Evolutionary conservation across 306 rosid species (phyloP).

Genomic region (Rubus parviflorus): DNA sequence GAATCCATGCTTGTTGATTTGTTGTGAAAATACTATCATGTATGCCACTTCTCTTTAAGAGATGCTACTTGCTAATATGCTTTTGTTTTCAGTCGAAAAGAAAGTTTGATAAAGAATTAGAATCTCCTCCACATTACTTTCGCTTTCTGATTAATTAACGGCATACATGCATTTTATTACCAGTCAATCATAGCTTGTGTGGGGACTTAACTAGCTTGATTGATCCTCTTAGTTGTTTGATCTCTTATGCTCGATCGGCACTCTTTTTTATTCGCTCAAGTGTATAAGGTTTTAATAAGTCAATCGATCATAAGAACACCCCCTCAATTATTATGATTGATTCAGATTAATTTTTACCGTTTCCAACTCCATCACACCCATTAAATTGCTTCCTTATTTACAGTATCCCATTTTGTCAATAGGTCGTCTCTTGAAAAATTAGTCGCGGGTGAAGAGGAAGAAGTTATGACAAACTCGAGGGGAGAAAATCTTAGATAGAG

Average conservation of each 20-base stretch:
- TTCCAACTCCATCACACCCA: too few relatives aligned
- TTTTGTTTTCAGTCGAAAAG: background rate
- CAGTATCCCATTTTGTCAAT: too few relatives aligned
- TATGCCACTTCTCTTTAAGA: background rate
- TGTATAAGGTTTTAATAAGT: too few relatives aligned
- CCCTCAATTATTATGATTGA: too few relatives aligned
- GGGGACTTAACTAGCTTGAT: background rate
- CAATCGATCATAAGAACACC: too few relatives aligned
- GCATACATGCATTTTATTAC: background rate
- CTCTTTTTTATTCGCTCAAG: too few relatives aligned
- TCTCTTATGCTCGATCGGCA: background rate
- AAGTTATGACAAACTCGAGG: too few relatives aligned
- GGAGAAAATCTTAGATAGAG: background rate
- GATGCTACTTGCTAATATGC: background rate
- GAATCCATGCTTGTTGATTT: conserved; percentile 11
- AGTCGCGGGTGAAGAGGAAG: background rate
- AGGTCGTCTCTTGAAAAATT: too few relatives aligned
- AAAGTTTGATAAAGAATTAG: background rate
- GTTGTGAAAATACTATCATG: background rate
- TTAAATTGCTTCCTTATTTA: too few relatives aligned
- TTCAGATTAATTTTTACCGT: too few relatives aligned
- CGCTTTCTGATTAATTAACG: background rate
- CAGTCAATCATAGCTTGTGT: background rate
- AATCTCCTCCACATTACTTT: conserved; percentile 3
- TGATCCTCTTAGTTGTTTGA: background rate